A percentile compares a stretch with the other conserved stretches of the same genome.
Evolutionary conservation across 495 filamentous ascomycete species (phyloP).

Genomic region (Chaetomium cochliodes): DNA sequence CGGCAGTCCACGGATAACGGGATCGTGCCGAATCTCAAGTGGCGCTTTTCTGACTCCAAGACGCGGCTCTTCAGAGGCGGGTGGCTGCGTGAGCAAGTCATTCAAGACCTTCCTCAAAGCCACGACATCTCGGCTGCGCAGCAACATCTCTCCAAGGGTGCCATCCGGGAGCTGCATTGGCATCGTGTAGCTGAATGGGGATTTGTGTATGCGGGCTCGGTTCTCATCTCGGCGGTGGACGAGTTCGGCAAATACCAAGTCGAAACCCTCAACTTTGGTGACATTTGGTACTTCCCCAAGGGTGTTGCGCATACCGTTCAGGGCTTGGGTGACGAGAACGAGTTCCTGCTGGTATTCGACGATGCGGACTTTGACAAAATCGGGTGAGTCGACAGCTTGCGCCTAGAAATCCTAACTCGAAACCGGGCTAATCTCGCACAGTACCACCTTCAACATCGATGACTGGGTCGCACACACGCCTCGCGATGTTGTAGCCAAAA

Average conservation of each 20-base stretch:
- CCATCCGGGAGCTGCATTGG: conserved; percentile 65
- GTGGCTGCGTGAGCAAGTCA: conserved; percentile 64
- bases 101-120: conserved; percentile 57
- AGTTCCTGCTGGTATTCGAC: conserved; percentile 66
- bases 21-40: conserved; percentile 59
- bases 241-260: conserved; percentile 57
- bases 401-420: too few relatives aligned
- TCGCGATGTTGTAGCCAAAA: conserved; percentile 59
- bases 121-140: conserved; percentile 63
- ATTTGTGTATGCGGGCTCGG: conserved; percentile 57
- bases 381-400: conserved; percentile 30
- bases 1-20: conserved; percentile 58
- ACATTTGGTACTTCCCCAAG: conserved; percentile 50
- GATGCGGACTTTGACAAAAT: conserved; percentile 55
- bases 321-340: conserved; percentile 59
- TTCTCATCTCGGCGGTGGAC: conserved; percentile 59
- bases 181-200: conserved; percentile 68
- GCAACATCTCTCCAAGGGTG: conserved; percentile 62
- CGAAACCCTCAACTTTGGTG: conserved; percentile 50
- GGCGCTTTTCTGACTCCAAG: conserved; percentile 64
- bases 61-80: conserved; percentile 59
- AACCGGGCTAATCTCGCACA: conserved; percentile 21
- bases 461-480: conserved; percentile 66
- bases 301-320: conserved; percentile 60
- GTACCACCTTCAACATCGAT: conserved; percentile 62